Evolutionary conservation across 75 land plant species (phyloP).

Genomic region (Ceratopteris richardii): DNA sequence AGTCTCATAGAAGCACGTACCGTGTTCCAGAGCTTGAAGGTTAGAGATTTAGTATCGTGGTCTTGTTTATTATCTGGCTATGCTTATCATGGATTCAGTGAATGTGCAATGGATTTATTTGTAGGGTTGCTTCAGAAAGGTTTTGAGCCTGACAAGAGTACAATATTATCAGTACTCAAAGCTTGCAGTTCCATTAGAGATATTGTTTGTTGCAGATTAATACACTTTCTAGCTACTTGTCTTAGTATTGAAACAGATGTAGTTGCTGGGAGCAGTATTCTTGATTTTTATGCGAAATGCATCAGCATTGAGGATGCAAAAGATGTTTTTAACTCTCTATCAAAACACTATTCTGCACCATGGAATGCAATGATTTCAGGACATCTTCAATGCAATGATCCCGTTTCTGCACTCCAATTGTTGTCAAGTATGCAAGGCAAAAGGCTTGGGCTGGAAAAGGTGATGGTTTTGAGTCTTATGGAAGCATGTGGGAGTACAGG

Average conservation of each 20-base stretch:
- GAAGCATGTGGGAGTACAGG: background rate
- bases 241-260: background rate
- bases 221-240: background rate
- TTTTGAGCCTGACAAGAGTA: conserved; percentile 11
- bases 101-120: conserved; percentile 7
- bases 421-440: background rate
- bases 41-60: conserved; percentile 17
- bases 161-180: conserved; percentile 11
- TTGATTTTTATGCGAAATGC: conserved; percentile 48
- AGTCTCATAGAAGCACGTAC: background rate
- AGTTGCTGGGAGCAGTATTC: conserved; percentile 25
- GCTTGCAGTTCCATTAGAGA: conserved; percentile 10
- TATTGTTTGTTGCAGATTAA: background rate
- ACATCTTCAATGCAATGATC: background rate
- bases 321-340: conserved; percentile 26
- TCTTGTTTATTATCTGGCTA: conserved; percentile 13
- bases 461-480: background rate
- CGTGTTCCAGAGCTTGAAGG: conserved; percentile 3
- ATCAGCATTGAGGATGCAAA: conserved; percentile 16
- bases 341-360: background rate
- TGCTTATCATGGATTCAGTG: conserved; percentile 9
- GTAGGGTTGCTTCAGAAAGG: conserved; percentile 7
- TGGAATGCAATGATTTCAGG: background rate
- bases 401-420: background rate
- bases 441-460: background rate